A percentile compares a stretch with the other conserved stretches of the same genome.
These are phyloP conservation scores for Vigna trinervia DNA, from an alignment of 306 rosid species.

Conservation along the genomic window DNA sequence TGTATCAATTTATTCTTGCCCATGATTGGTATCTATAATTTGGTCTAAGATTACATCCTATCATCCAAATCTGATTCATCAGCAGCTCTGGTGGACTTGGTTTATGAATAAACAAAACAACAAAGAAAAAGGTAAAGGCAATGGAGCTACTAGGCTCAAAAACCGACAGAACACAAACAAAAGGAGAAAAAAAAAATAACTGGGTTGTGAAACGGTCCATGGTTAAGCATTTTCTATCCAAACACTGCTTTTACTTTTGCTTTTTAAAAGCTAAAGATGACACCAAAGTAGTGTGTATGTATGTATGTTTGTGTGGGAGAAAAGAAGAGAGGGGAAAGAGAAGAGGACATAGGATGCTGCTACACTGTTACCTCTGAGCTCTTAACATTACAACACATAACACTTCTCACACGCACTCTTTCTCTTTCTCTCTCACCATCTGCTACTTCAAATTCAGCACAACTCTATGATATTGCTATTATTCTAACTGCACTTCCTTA, in stretches of 20 bases:
- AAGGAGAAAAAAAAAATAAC: constrained; percentile 15
- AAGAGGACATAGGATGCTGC: constrained; percentile 53
- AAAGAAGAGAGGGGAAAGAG: constrained; percentile 15
- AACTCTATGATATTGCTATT: constrained; percentile 35
- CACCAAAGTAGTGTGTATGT: constrained; percentile 52
- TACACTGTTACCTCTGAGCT: constrained; percentile 22
- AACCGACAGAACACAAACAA: constrained; percentile 38
- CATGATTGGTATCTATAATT: constrained; percentile 46
- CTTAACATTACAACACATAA: constrained; percentile 33
- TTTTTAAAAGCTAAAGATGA: constrained; percentile 76
- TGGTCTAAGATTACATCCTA: constrained; percentile 45
- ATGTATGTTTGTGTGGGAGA: constrained; percentile 32
- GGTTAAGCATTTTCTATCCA: constrained; percentile 59
- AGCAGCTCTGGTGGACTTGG: constrained; percentile 37
- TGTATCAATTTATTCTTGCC: constrained; percentile 30
- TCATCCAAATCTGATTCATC: constrained; percentile 45
- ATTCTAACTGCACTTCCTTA: constrained; percentile 31
- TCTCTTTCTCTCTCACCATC: constrained; percentile 28
- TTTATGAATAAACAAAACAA: constrained; percentile 23
- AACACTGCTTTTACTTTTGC: constrained; percentile 75
- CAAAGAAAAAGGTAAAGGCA: neutral
- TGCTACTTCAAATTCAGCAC: constrained; percentile 42
- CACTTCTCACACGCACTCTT: neutral
- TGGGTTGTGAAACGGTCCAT: constrained; percentile 62
- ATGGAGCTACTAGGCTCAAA: constrained; percentile 41